Evolutionary conservation across 1,284 basidiomycete species (phyloP), one percentile per base, ranked within the genome.

Genomic region (Ganoderma meredithae): DNA sequence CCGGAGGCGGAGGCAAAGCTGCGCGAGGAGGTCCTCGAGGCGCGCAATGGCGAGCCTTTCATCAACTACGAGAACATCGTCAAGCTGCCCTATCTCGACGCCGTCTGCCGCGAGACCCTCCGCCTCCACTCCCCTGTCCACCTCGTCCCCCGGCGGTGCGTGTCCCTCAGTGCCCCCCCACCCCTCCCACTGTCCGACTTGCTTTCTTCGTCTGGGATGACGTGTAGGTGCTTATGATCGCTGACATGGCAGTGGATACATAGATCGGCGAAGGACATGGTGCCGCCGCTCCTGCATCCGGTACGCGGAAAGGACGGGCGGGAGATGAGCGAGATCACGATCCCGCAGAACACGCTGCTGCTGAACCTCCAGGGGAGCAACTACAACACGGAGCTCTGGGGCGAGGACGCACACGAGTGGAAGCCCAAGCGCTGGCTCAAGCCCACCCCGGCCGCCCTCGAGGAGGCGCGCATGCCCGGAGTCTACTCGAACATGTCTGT

Each of bases 91-190:
- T 79, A 76, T 65, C 73, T 81, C 13, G 79, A 81, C 61, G 79
- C 76, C 1, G 74, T 81, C 12, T 78, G 78, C 62, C 74, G 77
- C 22, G 79, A 81, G 65, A 79, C 78, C 1, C 68, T 81, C 59
- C 63, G 67, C 8, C 41, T 62, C 22, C 40, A 52, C 25, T 8
- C 49, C 8, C 64, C 64, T 8, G 66, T 62, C 0, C 41, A 39
- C 6, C 6, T 60, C 19, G 13, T 49, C 25, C 5, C 17, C 17
- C 55, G 62, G 7, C 39, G 25, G 63, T 56, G 22, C 15, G 47
- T 52, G 8, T 36, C 33, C 8, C 33, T 36, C 33, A n/a, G 33
- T 36, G 4, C 8, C 22, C 22, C 49, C 36, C 13, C 0, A 59
- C 79, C 55, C 65, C 69, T 72, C 12, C 4, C 33, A 3, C 33